Conservation (phyloP, 768 basidiomycete genomes). For the Tylopilus balloui region DNA sequence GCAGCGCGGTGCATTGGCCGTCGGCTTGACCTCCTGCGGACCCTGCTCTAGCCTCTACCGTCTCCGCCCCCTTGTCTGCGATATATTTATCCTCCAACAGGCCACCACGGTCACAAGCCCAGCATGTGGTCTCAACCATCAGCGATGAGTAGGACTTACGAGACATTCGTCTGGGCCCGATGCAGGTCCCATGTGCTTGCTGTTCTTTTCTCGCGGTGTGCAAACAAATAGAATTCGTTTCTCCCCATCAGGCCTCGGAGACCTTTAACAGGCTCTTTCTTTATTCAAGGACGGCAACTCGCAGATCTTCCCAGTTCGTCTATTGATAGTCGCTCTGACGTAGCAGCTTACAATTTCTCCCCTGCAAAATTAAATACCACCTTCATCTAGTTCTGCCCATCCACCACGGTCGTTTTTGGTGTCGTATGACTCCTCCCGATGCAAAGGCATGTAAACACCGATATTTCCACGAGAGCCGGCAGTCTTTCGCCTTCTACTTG, state of each 20-base stretch:
- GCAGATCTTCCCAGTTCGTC: neutral
- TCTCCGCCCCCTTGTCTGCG: neutral
- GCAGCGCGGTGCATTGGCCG: no score
- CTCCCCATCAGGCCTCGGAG: neutral
- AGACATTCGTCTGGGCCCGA: neutral
- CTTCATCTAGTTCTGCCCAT: neutral
- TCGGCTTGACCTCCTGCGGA: no score
- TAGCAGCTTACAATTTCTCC: no score
- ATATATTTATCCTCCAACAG: neutral
- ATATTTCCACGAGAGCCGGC: neutral
- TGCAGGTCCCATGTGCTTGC: neutral
- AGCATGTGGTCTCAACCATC: neutral
- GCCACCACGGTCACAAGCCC: neutral
- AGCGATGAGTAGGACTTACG: neutral
- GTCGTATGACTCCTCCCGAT: neutral
- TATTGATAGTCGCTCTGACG: neutral
- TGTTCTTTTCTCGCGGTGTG: neutral
- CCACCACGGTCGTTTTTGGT: neutral
- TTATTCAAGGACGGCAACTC: neutral
- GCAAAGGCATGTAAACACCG: constrained; percentile 4
- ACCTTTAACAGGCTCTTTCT: neutral
- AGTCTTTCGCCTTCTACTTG: neutral
- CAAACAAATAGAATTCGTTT: neutral
- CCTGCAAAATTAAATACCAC: neutral
- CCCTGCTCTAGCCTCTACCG: no score